Conservation (phyloP, 495 filamentous ascomycete genomes). For the Aspergillus baeticus region DNA sequence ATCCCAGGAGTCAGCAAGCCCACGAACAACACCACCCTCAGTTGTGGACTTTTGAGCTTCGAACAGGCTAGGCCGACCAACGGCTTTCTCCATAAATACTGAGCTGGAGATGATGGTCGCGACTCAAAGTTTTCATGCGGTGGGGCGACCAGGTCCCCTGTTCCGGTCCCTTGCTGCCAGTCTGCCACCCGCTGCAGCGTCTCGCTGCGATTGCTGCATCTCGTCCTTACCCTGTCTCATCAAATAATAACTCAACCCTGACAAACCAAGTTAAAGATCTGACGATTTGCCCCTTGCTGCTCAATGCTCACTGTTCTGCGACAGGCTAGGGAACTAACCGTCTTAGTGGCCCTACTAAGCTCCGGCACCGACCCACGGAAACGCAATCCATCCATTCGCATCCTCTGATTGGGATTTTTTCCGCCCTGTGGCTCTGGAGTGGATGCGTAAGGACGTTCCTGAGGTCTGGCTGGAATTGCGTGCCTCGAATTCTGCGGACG, state of each 20-base stretch:
- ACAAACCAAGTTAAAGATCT: not conserved
- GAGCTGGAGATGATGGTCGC: not conserved
- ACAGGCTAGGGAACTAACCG: not conserved
- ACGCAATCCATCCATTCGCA: conserved; percentile 3
- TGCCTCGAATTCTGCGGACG: conserved; percentile 18
- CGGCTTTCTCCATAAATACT: not conserved
- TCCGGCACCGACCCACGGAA: conserved; percentile 11
- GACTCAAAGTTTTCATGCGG: conserved; percentile 6
- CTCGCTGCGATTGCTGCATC: not conserved
- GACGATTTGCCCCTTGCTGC: not conserved
- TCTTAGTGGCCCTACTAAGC: conserved; percentile 9
- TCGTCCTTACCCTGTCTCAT: not conserved
- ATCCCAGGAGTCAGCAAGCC: no score
- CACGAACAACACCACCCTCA: not conserved
- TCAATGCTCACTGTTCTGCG: not conserved
- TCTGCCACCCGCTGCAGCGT: not conserved
- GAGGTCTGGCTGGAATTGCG: conserved; percentile 5
- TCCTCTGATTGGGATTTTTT: conserved; percentile 13
- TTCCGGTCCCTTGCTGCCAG: not conserved
- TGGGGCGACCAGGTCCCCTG: not conserved
- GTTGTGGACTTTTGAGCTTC: no score
- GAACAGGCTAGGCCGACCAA: no score
- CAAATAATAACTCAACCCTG: no score
- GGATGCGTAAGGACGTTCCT: conserved; percentile 8
- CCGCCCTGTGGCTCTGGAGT: conserved; percentile 6